Evolutionary conservation across 441 rosid species (phyloP).

Genomic region (Cnidoscolus chayamansa): DNA sequence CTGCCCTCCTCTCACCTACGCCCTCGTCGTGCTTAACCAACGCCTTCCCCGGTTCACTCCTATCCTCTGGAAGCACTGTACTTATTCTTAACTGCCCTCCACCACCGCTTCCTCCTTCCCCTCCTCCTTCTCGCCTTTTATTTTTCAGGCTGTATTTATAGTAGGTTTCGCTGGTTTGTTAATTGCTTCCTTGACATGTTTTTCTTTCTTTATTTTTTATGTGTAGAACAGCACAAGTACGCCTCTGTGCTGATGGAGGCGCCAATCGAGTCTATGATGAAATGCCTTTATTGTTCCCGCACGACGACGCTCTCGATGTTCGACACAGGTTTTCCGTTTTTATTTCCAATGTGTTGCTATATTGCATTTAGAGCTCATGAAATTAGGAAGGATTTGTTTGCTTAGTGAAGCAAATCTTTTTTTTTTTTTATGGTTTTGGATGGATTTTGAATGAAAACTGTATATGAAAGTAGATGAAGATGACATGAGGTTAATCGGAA

Average conservation of each 20-base stretch:
- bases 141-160: no score
- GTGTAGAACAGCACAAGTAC: constrained; percentile 69
- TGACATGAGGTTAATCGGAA: background rate
- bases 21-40: constrained; percentile 76
- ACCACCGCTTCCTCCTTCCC: constrained; percentile 24
- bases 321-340: constrained; percentile 46
- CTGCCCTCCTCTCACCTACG: constrained; percentile 39
- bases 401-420: constrained; percentile 29
- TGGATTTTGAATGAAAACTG: constrained; percentile 30
- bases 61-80: constrained; percentile 86
- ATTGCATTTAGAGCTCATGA: background rate
- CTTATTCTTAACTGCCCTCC: constrained; percentile 16
- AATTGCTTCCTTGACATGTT: background rate
- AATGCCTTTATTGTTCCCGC: constrained; percentile 71
- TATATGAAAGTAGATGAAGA: background rate
- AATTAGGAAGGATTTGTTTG: background rate
- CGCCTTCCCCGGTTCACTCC: constrained; percentile 71
- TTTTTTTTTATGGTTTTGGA: background rate
- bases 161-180: background rate
- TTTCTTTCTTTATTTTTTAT: constrained; percentile 22
- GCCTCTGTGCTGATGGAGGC: constrained; percentile 94
- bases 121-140: constrained; percentile 18
- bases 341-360: background rate
- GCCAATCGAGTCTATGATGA: constrained; percentile 92
- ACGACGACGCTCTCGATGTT: constrained; percentile 46